These are phyloP conservation scores for Acanthamoeba royreba DNA, from an alignment of 208 protist species.

Conservation along the genomic window DNA sequence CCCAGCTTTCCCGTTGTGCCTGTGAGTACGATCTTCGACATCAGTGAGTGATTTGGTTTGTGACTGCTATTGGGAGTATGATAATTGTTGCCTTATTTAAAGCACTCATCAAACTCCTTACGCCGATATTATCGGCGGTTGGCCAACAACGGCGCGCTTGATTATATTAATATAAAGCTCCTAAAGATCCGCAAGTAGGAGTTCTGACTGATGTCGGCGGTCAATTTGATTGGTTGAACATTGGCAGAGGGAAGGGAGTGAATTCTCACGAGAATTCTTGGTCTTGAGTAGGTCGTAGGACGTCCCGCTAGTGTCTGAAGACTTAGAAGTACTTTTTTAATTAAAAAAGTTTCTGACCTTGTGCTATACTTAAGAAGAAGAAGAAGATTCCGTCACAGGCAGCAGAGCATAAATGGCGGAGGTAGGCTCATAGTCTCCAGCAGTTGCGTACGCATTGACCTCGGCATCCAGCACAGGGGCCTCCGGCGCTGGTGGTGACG, in stretches of 20 bases:
- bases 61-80: neutral
- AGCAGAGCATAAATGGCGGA: no score
- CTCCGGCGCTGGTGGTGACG: neutral
- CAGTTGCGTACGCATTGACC: neutral
- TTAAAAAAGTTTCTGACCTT: no score
- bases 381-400: no score
- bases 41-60: neutral
- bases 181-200: neutral
- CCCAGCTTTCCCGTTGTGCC: neutral
- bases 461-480: neutral
- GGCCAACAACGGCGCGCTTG: no score
- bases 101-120: neutral
- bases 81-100: neutral
- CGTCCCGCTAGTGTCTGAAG: no score
- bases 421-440: neutral
- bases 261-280: no score
- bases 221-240: neutral
- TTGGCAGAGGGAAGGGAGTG: no score
- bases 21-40: neutral
- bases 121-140: neutral
- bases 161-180: neutral
- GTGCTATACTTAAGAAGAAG: no score
- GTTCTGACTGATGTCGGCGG: neutral
- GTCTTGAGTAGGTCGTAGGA: no score
- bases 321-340: no score